Evolutionary conservation across 2,329 filamentous ascomycete genomes (phyloP).

Genomic region (Decorospora gaudefroyi): DNA sequence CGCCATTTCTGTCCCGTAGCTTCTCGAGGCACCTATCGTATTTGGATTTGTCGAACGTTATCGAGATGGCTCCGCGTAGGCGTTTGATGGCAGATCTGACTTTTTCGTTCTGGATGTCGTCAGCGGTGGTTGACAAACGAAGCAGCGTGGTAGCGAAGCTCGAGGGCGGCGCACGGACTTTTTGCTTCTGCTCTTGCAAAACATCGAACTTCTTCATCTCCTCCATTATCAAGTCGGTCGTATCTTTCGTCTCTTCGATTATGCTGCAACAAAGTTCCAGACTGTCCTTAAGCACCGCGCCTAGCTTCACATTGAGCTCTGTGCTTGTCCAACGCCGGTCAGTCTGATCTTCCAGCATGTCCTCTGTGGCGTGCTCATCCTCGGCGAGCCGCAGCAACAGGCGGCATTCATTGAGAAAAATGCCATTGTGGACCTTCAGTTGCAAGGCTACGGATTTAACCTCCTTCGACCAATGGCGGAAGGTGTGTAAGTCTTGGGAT

Average conservation of each 20-base stretch:
- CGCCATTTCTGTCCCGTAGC: constrained; percentile 26
- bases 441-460: constrained; percentile 20
- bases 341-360: too few relatives aligned
- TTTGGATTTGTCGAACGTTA: constrained; percentile 27
- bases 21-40: constrained; percentile 18
- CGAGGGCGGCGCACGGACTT: not conserved
- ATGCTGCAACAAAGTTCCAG: not conserved
- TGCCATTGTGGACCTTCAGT: constrained; percentile 20
- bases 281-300: not conserved
- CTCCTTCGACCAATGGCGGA: constrained; percentile 27
- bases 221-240: too few relatives aligned
- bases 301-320: not conserved
- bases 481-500: constrained; percentile 15
- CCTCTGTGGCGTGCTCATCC: too few relatives aligned
- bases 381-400: constrained; percentile 23
- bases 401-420: constrained; percentile 32
- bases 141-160: too few relatives aligned
- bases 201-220: too few relatives aligned
- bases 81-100: constrained; percentile 20
- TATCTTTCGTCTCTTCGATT: not conserved
- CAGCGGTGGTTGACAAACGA: too few relatives aligned
- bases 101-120: constrained; percentile 21
- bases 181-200: too few relatives aligned
- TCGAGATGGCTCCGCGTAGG: constrained; percentile 14
- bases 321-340: not conserved